phyloP scores from a whole-genome alignment of 495 filamentous ascomycete genomes.

The Melanomma pulvis-pyrius region DNA sequence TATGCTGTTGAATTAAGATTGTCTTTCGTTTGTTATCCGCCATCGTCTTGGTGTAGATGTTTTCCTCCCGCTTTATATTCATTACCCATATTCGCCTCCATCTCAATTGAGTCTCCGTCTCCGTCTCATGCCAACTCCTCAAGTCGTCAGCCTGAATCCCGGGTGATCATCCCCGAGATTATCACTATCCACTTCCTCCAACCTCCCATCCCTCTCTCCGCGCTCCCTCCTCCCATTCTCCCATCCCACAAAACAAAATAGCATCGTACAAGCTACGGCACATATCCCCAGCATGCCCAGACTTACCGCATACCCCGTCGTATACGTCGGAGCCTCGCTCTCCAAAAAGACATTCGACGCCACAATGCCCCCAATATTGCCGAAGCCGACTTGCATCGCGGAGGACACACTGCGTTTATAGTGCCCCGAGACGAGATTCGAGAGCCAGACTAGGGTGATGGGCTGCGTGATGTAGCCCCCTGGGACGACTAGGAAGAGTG shows the following conservation, averaged over 20 bases:
- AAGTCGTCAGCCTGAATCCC: conserved; percentile 24
- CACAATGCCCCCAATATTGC: conserved; percentile 50
- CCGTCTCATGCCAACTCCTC: background rate
- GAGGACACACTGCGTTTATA: conserved; percentile 52
- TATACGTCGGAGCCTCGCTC: conserved; percentile 45
- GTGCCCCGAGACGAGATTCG: conserved; percentile 42
- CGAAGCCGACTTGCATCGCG: conserved; percentile 55
- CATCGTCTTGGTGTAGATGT: no score
- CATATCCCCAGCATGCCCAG: conserved; percentile 56
- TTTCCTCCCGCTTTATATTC: no score
- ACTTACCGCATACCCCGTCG: conserved; percentile 44
- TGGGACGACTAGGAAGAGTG: conserved; percentile 47
- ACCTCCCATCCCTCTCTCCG: conserved; percentile 56
- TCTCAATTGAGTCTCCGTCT: background rate
- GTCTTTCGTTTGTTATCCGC: no score
- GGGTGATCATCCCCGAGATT: conserved; percentile 67
- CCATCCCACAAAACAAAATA: conserved; percentile 49
- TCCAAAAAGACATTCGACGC: conserved; percentile 47
- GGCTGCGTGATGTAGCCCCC: conserved; percentile 49
- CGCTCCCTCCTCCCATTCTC: conserved; percentile 47
- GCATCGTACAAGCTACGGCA: conserved; percentile 45
- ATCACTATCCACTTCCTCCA: conserved; percentile 53
- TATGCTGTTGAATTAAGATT: no score
- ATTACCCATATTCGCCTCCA: background rate
- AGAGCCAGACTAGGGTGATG: conserved; percentile 46